These are phyloP conservation scores for Pythium folliculosum DNA, from an alignment of 352 stramenopile species.

Conservation along the genomic window DNA sequence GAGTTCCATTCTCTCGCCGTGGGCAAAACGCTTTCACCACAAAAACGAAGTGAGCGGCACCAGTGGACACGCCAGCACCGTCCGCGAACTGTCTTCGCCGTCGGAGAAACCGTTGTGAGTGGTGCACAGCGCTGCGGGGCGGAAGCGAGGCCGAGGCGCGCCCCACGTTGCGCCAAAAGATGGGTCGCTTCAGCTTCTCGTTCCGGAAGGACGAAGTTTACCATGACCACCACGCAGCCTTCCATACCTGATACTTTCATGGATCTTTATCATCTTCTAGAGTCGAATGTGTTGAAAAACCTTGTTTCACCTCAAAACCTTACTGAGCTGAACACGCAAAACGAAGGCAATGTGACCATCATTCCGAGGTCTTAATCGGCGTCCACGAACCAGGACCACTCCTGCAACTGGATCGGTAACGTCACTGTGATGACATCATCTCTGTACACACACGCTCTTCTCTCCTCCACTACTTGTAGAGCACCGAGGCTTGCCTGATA, in stretches of 20 bases:
- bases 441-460: background rate
- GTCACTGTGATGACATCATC: conserved; percentile 8
- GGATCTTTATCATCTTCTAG: conserved; percentile 15
- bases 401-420: background rate
- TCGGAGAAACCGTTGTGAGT: background rate
- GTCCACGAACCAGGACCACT: background rate
- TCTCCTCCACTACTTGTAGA: no score
- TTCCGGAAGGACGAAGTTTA: no score
- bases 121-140: background rate
- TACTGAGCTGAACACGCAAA: conserved; percentile 1
- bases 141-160: no score
- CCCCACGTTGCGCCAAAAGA: no score
- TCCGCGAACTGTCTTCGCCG: background rate
- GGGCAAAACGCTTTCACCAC: background rate
- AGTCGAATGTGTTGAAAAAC: conserved; percentile 7
- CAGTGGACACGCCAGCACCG: no score
- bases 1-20: conserved; percentile 38
- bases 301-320: conserved; percentile 13
- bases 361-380: conserved; percentile 11
- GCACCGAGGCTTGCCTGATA: no score
- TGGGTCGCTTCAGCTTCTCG: no score
- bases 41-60: background rate
- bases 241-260: conserved; percentile 4
- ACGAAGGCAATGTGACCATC: background rate
- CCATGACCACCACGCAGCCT: background rate